Conservation (phyloP, 2,329 filamentous ascomycete species). For the Dendryphion nanum region DNA sequence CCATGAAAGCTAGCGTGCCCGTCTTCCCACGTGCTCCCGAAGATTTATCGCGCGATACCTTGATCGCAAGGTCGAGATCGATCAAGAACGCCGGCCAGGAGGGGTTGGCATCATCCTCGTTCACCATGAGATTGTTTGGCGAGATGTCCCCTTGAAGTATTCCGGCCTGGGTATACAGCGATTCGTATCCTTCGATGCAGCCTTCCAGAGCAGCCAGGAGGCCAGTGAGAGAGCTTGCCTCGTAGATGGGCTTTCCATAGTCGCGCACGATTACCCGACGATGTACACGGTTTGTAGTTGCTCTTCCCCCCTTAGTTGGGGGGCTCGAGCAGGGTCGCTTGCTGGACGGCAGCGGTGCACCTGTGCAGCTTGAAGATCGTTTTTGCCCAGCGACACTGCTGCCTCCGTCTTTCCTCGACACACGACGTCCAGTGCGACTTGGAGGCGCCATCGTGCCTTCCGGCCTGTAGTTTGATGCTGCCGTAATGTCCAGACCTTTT, state of each 20-base stretch:
- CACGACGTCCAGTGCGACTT: constrained; percentile 14
- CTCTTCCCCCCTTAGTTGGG: constrained; percentile 10
- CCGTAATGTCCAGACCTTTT: constrained; percentile 13
- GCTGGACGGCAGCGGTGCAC: constrained; percentile 4
- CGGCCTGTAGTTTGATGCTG: not conserved
- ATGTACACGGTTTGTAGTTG: constrained; percentile 43
- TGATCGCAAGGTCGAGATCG: constrained; percentile 39
- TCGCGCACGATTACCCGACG: constrained; percentile 42
- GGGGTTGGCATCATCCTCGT: constrained; percentile 41
- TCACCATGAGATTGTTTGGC: constrained; percentile 49
- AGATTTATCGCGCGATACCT: constrained; percentile 27
- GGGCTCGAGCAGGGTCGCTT: constrained; percentile 11
- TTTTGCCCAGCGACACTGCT: constrained; percentile 1
- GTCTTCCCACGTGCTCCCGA: constrained; percentile 45
- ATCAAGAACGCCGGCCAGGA: constrained; percentile 39
- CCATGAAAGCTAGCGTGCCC: constrained; percentile 49
- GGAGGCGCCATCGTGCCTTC: constrained; percentile 4
- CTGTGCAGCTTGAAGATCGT: constrained; percentile 9
- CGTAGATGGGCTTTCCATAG: constrained; percentile 43
- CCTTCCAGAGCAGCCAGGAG: constrained; percentile 39
- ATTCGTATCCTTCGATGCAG: constrained; percentile 33
- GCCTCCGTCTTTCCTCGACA: constrained; percentile 10
- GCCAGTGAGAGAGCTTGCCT: constrained; percentile 37
- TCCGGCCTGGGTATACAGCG: constrained; percentile 26
- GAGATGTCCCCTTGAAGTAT: constrained; percentile 48